phyloP scores from a whole-genome alignment of 108 stramenopile genomes.

The Stephanodiscus triporus region DNA sequence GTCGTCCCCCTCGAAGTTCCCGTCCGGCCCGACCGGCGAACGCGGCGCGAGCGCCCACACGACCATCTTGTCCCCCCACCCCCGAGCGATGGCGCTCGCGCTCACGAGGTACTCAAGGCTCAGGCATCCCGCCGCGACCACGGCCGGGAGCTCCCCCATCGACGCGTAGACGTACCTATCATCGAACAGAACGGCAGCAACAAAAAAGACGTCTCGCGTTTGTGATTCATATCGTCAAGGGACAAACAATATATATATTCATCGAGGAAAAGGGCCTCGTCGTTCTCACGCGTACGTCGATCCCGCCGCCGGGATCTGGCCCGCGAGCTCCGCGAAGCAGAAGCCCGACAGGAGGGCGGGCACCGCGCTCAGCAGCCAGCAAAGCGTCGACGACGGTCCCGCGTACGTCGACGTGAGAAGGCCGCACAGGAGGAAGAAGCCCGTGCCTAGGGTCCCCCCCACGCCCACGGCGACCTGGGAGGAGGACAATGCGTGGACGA shows the following conservation, averaged over 20 bases:
- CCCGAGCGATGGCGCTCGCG: slow-evolving; percentile 6
- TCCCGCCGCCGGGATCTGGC: slow-evolving; percentile 13
- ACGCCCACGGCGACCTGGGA: slow-evolving; percentile 30
- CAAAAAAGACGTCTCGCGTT: no score
- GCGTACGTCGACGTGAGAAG: slow-evolving; percentile 15
- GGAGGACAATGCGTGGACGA: no score
- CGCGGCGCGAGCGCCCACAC: not conserved
- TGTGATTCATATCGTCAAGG: no score
- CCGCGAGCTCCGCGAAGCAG: slow-evolving; percentile 17
- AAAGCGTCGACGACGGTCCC: slow-evolving; percentile 3
- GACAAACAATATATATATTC: no score
- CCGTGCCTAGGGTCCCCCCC: slow-evolving; percentile 20
- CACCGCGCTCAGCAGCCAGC: slow-evolving; percentile 4
- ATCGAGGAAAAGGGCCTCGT: no score
- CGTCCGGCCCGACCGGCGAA: not conserved
- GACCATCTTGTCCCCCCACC: slow-evolving; percentile 27
- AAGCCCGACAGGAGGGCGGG: slow-evolving; percentile 8
- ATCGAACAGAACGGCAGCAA: no score
- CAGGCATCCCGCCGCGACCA: slow-evolving; percentile 14
- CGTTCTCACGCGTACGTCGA: slow-evolving; percentile 17
- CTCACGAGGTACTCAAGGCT: slow-evolving; percentile 20
- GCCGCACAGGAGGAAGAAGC: slow-evolving; percentile 19
- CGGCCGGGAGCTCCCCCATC: slow-evolving; percentile 20
- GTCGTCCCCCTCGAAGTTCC: not conserved
- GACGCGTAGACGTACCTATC: slow-evolving; percentile 16